Conservation (phyloP, 768 basidiomycete species). For the Mycena indigotica region DNA sequence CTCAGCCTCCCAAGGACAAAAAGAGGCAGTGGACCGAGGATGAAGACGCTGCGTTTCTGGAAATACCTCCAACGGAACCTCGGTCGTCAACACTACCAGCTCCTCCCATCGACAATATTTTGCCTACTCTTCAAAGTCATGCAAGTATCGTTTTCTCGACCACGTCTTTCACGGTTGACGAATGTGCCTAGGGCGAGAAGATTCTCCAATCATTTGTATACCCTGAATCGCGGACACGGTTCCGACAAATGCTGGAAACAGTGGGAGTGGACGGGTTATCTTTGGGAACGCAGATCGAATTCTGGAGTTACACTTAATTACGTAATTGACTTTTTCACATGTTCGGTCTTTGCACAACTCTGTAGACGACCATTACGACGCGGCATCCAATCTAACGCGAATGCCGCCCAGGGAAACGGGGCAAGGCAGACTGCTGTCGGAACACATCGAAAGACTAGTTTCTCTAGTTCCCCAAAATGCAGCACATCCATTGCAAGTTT, state of each 20-base stretch:
- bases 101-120: constrained; percentile 46
- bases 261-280: constrained; percentile 42
- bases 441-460: constrained; percentile 10
- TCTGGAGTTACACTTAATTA: constrained; percentile 62
- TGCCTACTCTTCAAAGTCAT: constrained; percentile 56
- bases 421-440: not conserved
- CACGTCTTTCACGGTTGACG: constrained; percentile 11
- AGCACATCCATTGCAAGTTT: constrained; percentile 57
- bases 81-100: constrained; percentile 21
- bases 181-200: constrained; percentile 47
- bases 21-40: constrained; percentile 53
- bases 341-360: too few species aligned
- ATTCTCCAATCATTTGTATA: constrained; percentile 66
- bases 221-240: constrained; percentile 73
- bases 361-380: too few species aligned
- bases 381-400: not conserved
- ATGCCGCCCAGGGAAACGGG: not conserved
- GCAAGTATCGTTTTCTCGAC: constrained; percentile 43
- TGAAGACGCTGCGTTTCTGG: constrained; percentile 34
- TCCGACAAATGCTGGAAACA: constrained; percentile 55
- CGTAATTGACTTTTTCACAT: too few species aligned
- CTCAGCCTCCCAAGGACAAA: constrained; percentile 35
- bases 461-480: constrained; percentile 37
- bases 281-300: constrained; percentile 58
- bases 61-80: constrained; percentile 24